These are phyloP conservation scores for Bretschneidera sinensis DNA, from an alignment of 345 rosid species.

Conservation along the genomic window DNA sequence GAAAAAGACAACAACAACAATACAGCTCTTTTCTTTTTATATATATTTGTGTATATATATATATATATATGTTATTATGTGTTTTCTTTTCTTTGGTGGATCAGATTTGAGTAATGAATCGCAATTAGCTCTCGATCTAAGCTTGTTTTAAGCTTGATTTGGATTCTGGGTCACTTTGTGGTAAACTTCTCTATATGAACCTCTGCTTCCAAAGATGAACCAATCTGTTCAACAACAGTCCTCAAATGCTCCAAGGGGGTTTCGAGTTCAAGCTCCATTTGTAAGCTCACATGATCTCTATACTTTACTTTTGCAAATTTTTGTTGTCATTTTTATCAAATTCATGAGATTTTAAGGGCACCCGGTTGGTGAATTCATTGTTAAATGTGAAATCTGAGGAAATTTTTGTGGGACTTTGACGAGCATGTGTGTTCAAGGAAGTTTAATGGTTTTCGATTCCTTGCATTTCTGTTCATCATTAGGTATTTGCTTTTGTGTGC, in stretches of 20 bases:
- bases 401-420: neutral
- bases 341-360: conserved; percentile 8
- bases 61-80: neutral
- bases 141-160: conserved; percentile 17
- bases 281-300: conserved; percentile 27
- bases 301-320: neutral
- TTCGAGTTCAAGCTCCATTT: conserved; percentile 80
- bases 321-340: conserved; percentile 1
- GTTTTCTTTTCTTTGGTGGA: neutral
- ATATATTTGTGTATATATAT: neutral
- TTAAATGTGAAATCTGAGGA: conserved; percentile 16
- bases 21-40: neutral
- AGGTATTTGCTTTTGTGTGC: neutral
- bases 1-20: conserved; percentile 8
- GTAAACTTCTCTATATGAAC: conserved; percentile 21
- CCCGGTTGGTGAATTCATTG: conserved; percentile 12
- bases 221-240: conserved; percentile 46
- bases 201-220: conserved; percentile 49
- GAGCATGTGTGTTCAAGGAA: too few species aligned
- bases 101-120: conserved; percentile 22
- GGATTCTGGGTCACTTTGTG: neutral
- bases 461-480: neutral
- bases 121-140: conserved; percentile 18
- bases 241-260: conserved; percentile 47
- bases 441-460: neutral